Evolutionary conservation across 192 early-diverging fungal genomes (phyloP), one percentile per base, ranked within the genome.

Genomic region (Umbelopsis isabellina): DNA sequence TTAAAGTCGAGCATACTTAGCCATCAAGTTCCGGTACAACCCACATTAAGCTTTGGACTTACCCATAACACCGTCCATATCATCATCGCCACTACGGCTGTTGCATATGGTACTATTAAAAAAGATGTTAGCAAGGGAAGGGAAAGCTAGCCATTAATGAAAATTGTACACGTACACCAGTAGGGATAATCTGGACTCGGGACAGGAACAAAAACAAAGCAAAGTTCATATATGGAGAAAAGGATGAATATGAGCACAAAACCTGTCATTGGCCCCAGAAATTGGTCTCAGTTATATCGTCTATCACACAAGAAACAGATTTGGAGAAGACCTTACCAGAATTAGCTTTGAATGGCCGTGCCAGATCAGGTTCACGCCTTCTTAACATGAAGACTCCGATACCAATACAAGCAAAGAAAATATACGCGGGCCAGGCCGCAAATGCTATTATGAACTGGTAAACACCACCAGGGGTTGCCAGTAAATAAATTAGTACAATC

Each of bases 381-480:
- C 73, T 64, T 30, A 70, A 25, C 2, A 70, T 25, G 7, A 74
- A 45, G 3, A 74, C 68, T 7, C 47, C 67, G 1, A 69, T 21
- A 33, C 55, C 55, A 8, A 61, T 61, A 7, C 27, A 61, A 1
- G 33, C 16, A 25, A 61, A 61, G 55, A 61, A 61, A 7, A 61
- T 61, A 16, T 77, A 69, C 10, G 45, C 71, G 18, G 67, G 67
- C 45, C 72, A 77, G 13, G 58, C 50, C 16, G 67, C 55, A 68
- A 77, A 77, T n/a, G 75, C 49, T 23, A 77, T 49, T n/a, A 77
- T 77, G 27, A 77, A 77, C 22, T 77, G 58, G 30, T 68, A 77
- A 2, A 72, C 71, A 11, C 71, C 49, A 20, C 75, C 55, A 33
- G 75, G 75, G 45, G 71, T 67, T 10, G 23, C 75, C 25, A 77